Percentiles rank a stretch among this genome's conserved stretches.
Evolutionary conservation across 306 rosid species (phyloP).

Genomic region (Senna tora): DNA sequence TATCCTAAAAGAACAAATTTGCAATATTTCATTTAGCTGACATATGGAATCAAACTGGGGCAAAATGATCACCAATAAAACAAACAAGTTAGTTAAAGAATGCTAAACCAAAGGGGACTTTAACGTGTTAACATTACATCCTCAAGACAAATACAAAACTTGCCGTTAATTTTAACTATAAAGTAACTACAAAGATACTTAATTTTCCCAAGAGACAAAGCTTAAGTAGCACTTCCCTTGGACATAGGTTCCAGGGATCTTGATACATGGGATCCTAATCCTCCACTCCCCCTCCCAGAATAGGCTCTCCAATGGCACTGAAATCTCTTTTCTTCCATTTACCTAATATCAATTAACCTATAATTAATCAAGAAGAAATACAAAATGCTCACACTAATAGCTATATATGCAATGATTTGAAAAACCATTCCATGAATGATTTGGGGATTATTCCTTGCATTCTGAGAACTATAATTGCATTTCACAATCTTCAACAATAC

Average conservation of each 20-base stretch:
- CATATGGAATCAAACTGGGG: constrained; percentile 23
- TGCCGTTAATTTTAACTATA: neutral
- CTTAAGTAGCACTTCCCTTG: neutral
- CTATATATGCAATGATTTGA: neutral
- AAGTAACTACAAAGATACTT: neutral
- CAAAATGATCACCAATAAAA: constrained; percentile 15
- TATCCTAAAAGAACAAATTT: neutral
- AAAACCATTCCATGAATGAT: neutral
- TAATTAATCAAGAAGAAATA: too few species aligned
- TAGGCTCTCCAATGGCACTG: neutral
- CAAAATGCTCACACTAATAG: neutral
- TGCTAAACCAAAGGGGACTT: neutral
- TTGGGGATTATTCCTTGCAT: too few species aligned
- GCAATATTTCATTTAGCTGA: constrained; percentile 14
- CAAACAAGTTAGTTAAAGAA: neutral
- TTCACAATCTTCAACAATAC: neutral
- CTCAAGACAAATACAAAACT: neutral
- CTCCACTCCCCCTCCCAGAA: neutral
- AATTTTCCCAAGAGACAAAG: neutral
- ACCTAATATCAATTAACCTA: neutral
- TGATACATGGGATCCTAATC: neutral
- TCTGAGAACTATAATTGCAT: neutral
- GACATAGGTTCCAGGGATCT: neutral
- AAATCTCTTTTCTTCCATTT: neutral
- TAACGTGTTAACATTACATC: neutral